These are phyloP conservation scores for Zymoseptoria passerinii DNA, from an alignment of 2,329 filamentous ascomycete species.

Conservation along the genomic window DNA sequence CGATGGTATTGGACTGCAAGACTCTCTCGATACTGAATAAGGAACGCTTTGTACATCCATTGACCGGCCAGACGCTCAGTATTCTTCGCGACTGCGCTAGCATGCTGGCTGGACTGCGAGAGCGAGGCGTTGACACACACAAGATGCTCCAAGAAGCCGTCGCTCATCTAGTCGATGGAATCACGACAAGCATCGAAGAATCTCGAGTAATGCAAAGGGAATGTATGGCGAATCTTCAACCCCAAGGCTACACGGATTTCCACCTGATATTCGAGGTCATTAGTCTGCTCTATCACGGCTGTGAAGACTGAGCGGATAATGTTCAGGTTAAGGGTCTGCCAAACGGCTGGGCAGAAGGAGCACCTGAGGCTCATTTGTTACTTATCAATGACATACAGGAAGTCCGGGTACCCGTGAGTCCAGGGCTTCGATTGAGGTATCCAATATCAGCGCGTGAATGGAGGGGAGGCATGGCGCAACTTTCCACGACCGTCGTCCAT, in stretches of 20 bases:
- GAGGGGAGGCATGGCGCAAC: too few relatives aligned
- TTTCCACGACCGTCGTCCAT: too few relatives aligned
- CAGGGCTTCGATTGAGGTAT: too few relatives aligned
- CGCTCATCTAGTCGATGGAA: slow-evolving; percentile 2
- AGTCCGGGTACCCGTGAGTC: too few relatives aligned
- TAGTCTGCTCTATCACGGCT: not conserved
- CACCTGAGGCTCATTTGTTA: too few relatives aligned
- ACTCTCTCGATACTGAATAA: slow-evolving; percentile 5
- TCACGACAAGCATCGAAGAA: slow-evolving; percentile 2
- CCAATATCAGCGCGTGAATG: too few relatives aligned
- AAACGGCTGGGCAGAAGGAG: too few relatives aligned
- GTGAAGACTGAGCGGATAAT: not conserved
- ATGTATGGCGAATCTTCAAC: slow-evolving; percentile 12
- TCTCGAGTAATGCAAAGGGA: slow-evolving; percentile 7
- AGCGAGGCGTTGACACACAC: not conserved
- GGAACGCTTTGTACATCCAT: slow-evolving; percentile 6
- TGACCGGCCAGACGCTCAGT: slow-evolving; percentile 1
- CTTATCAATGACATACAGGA: too few relatives aligned
- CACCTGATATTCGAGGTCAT: slow-evolving; percentile 14
- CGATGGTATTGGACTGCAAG: slow-evolving; percentile 5
- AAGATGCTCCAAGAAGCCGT: not conserved
- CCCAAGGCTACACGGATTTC: slow-evolving; percentile 14
- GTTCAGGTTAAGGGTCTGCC: not conserved
- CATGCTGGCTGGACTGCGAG: not conserved
- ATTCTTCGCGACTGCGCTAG: slow-evolving; percentile 3